These are phyloP conservation scores for Tylopilus intermedius DNA, from an alignment of 768 basidiomycete genomes.

Conservation along the genomic window DNA sequence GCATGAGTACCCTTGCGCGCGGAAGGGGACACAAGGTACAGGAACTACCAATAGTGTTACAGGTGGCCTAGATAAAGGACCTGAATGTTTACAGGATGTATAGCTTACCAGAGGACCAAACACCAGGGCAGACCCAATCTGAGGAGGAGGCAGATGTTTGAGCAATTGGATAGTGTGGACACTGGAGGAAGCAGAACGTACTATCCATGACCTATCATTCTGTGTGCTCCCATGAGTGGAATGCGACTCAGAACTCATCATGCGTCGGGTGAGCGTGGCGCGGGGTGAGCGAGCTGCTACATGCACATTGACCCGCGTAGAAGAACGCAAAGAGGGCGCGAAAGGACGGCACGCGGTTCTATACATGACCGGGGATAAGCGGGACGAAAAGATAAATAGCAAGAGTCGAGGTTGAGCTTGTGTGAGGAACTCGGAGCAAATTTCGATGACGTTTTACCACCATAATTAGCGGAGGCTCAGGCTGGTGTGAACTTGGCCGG, in stretches of 20 bases:
- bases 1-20: slow-evolving; percentile 22
- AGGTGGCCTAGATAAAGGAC: neutral
- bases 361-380: slow-evolving; percentile 14
- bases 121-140: slow-evolving; percentile 31
- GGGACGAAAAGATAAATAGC: slow-evolving; percentile 11
- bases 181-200: slow-evolving; percentile 8
- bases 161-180: neutral
- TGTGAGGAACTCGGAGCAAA: slow-evolving; percentile 13
- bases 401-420: slow-evolving; percentile 3
- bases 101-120: slow-evolving; percentile 29
- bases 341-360: slow-evolving; percentile 19
- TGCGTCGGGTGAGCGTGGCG: slow-evolving; percentile 18
- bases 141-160: neutral
- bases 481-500: slow-evolving; percentile 29
- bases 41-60: slow-evolving; percentile 14
- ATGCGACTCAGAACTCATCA: slow-evolving; percentile 25
- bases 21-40: slow-evolving; percentile 31
- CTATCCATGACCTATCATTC: slow-evolving; percentile 29
- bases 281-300: slow-evolving; percentile 13
- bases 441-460: slow-evolving; percentile 27
- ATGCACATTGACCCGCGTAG: slow-evolving; percentile 5
- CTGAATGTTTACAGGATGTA: neutral
- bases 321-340: slow-evolving; percentile 14
- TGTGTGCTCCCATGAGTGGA: slow-evolving; percentile 14
- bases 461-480: neutral